A percentile compares a stretch with the other conserved stretches of the same genome.
phyloP scores from a whole-genome alignment of 306 rosid species.

The Abrus precatorius region DNA sequence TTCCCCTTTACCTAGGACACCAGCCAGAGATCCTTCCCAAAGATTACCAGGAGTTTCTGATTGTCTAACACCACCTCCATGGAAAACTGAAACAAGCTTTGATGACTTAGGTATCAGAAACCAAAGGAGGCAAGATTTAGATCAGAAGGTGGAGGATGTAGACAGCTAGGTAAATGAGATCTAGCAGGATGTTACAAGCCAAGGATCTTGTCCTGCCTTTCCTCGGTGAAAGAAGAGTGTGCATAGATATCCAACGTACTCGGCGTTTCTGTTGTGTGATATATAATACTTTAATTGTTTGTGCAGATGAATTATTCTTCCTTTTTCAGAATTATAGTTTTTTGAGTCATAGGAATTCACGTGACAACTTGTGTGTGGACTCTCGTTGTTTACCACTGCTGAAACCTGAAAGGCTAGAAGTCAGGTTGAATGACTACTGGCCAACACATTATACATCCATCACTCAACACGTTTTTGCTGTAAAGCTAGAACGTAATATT shows the following conservation, averaged over 20 bases:
- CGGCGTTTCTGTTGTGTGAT: conserved; percentile 26
- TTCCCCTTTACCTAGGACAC: conserved; percentile 61
- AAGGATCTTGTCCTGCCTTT: conserved; percentile 68
- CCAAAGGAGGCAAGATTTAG: conserved; percentile 57
- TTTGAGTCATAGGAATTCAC: background rate
- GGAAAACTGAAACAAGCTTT: conserved; percentile 72
- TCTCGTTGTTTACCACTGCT: conserved; percentile 3
- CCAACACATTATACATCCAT: background rate
- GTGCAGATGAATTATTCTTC: conserved; percentile 38
- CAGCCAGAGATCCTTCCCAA: conserved; percentile 68
- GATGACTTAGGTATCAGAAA: conserved; percentile 69
- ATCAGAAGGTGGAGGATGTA: conserved; percentile 54
- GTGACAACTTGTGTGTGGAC: conserved; percentile 13
- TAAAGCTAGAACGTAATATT: background rate
- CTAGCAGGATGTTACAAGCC: conserved; percentile 50
- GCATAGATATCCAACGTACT: conserved; percentile 38
- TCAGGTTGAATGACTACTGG: background rate
- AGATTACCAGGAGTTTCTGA: conserved; percentile 63
- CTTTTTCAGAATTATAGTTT: conserved; percentile 21
- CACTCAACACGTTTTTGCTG: background rate
- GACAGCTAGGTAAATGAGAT: conserved; percentile 38
- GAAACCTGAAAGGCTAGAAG: conserved; percentile 10
- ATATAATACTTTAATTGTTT: conserved; percentile 30
- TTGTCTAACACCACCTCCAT: conserved; percentile 73
- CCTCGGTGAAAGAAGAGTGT: conserved; percentile 62